Conservation (phyloP, 1,139 yeast genomes). For the Candida sojae region DNA sequence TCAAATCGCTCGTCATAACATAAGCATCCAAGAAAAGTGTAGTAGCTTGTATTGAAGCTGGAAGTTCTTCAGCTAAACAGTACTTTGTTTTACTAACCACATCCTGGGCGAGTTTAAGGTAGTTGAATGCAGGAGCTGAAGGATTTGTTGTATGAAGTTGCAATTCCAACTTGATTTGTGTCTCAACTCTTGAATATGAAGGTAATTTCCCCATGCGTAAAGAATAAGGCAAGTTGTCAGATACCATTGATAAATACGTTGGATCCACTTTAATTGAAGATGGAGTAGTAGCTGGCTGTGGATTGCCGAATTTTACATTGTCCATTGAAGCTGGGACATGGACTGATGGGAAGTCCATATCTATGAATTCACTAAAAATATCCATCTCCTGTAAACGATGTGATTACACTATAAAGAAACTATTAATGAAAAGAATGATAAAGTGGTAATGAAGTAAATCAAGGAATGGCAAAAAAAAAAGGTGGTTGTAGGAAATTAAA, state of each 20-base stretch:
- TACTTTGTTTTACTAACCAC: conserved; percentile 85
- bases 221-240: conserved; percentile 54
- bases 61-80: conserved; percentile 54
- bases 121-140: conserved; percentile 1
- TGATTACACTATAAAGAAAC: background rate
- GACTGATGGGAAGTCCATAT: conserved; percentile 1
- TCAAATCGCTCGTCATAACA: conserved; percentile 57
- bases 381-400: background rate
- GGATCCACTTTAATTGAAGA: conserved; percentile 30
- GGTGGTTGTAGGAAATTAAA: background rate
- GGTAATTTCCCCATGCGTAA: conserved; percentile 68
- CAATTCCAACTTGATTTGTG: conserved; percentile 81
- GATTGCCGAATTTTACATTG: conserved; percentile 52
- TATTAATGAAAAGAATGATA: too few relatives aligned
- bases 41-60: conserved; percentile 46
- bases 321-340: background rate
- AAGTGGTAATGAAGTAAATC: background rate
- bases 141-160: conserved; percentile 36
- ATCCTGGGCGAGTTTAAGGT: conserved; percentile 72
- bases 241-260: conserved; percentile 40
- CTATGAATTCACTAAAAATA: background rate
- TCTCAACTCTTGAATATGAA: conserved; percentile 84
- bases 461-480: background rate
- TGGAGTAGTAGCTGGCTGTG: conserved; percentile 42
- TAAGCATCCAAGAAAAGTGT: conserved; percentile 66